phyloP scores from a whole-genome alignment of 2,329 filamentous ascomycete genomes.

The Huntiella abstrusa region DNA sequence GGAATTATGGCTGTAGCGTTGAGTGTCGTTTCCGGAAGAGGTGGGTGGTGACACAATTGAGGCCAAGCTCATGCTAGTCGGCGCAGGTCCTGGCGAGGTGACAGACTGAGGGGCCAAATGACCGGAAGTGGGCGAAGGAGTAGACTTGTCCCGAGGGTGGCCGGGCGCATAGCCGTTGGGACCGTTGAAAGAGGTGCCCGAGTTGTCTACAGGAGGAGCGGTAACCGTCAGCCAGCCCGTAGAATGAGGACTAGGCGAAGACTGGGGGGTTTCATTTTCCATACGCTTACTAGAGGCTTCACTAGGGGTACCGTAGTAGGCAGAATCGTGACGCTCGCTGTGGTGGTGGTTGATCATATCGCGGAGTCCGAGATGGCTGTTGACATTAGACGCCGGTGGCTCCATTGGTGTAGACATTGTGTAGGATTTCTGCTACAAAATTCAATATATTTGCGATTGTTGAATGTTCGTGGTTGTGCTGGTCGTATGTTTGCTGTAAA shows the following conservation, averaged over 20 bases:
- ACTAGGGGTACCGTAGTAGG: slow-evolving; percentile 11
- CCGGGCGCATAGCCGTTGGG: slow-evolving; percentile 14
- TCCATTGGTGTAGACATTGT: slow-evolving; percentile 1
- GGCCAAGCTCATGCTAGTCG: slow-evolving; percentile 46
- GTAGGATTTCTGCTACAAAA: neutral
- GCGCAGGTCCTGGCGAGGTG: slow-evolving; percentile 33
- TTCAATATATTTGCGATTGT: neutral
- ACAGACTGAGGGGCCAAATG: slow-evolving; percentile 33
- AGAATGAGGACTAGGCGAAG: slow-evolving; percentile 9
- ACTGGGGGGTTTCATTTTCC: slow-evolving; percentile 12
- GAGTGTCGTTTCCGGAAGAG: slow-evolving; percentile 23
- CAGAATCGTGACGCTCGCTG: slow-evolving; percentile 9
- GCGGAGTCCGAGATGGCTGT: slow-evolving; percentile 8
- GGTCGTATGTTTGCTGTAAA: no score
- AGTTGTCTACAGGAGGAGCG: slow-evolving; percentile 21
- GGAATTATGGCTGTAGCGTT: slow-evolving; percentile 25
- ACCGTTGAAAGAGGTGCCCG: slow-evolving; percentile 20
- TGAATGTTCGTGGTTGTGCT: neutral
- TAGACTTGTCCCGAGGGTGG: slow-evolving; percentile 26
- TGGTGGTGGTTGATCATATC: slow-evolving; percentile 10
- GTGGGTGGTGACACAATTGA: slow-evolving; percentile 45
- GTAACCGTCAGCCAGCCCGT: slow-evolving; percentile 12
- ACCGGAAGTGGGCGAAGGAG: slow-evolving; percentile 30
- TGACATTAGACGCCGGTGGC: slow-evolving; percentile 2
- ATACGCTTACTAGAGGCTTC: slow-evolving; percentile 12